Conservation (phyloP, 768 basidiomycete genomes). For the Termitomyces sp. region DNA sequence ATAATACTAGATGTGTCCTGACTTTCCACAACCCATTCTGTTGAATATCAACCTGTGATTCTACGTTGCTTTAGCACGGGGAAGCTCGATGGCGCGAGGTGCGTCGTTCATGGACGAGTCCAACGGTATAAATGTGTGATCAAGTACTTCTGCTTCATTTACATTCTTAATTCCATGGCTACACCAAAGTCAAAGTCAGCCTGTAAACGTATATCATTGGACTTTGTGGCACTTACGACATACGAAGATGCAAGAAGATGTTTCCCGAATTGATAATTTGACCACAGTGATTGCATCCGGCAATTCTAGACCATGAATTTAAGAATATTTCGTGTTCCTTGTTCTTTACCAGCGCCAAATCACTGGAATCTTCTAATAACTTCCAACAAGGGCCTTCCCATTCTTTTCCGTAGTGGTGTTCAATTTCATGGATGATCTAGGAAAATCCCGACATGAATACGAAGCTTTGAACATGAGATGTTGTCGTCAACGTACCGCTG, state of each 20-base stretch:
- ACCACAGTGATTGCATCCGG: background rate
- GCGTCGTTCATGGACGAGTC: background rate
- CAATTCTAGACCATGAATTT: too few relatives aligned
- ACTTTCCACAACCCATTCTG: too few relatives aligned
- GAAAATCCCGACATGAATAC: background rate
- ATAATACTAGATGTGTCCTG: too few relatives aligned
- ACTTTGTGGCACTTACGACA: background rate
- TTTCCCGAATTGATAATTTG: background rate
- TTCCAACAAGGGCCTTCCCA: background rate
- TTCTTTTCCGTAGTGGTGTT: background rate
- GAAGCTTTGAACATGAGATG: background rate
- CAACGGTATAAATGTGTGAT: background rate
- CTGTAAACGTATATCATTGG: background rate
- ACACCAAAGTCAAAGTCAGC: background rate
- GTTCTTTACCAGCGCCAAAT: background rate
- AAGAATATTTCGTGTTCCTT: too few relatives aligned
- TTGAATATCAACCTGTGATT: background rate
- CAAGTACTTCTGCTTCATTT: background rate
- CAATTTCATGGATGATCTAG: background rate
- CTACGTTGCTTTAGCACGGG: background rate
- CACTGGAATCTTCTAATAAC: background rate
- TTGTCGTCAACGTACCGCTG: slow-evolving; percentile 19
- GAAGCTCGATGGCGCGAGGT: background rate
- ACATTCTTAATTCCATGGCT: background rate
- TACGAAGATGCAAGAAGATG: background rate